Base-by-base conservation (phyloP, 257 asterid species). In the Lycium barbarum region DNA sequence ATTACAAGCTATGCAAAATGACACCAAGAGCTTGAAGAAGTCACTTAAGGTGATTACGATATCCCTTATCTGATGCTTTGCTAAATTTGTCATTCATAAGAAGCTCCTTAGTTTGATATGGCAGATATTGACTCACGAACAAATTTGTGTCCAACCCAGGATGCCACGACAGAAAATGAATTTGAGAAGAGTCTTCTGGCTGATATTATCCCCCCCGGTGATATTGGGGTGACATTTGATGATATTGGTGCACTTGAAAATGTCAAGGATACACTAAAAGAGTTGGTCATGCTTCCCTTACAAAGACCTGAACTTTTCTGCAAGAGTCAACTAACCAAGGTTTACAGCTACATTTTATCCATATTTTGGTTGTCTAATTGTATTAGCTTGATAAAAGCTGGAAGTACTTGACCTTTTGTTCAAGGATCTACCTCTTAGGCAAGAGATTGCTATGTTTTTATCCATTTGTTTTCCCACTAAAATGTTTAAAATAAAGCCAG, bases 201-300 rank as follows among this genome's bases (percentile, higher is more conserved):
- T 14, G 94, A 92, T 89, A 97, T 93, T 61, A 92, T 93, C 59
- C 93, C 95, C 81, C 94, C 98, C 33, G 88, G 65, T 83, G 97
- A 92, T 85, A 92, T 95, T 85, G 97, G 97, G 53, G 97, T 95
- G 66, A 93, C 97, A 53, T 95, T 95, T 91, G 97, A 95, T 88
- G 98, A 95, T 90, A 91, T 95, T 83, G 98, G 98, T 86, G 98
- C 98, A 71, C 89, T 95, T 58, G 97, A 95, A 90, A 92, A 91
- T 90, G 97, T 94, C 83, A 94, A 94, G 83, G 98, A 93, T 87
- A 93, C 97, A 7, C 85, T 94, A 90, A 93, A 91, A 90, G 97
- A 94, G 90, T 84, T 94, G 89, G 98, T 94, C 90, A 94, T 94
- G 98, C 96, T 93, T 87, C 97, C 98, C 84, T 86, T 94, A 84